A percentile compares a stretch with the other conserved stretches of the same genome.
phyloP scores from a whole-genome alignment of 139 green algal genomes.

The Closterium sp. region DNA sequence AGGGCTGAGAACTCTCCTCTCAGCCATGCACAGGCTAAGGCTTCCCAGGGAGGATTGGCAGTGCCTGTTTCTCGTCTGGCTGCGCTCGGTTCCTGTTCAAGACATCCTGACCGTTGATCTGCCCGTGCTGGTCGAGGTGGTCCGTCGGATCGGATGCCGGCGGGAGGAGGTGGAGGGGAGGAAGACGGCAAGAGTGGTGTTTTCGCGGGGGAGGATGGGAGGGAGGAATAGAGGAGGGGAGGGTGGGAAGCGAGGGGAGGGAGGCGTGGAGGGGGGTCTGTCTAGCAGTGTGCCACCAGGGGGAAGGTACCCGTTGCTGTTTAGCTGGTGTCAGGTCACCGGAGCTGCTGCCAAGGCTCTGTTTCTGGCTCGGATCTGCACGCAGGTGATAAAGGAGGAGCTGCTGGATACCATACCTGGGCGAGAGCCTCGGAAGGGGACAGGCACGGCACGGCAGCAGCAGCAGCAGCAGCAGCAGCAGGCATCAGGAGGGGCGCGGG shows the following conservation, averaged over 20 bases:
- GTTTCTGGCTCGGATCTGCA: constrained; percentile 28
- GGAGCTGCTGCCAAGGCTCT: neutral
- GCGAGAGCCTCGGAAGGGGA: neutral
- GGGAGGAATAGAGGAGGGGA: neutral
- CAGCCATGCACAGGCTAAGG: neutral
- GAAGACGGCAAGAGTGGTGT: neutral
- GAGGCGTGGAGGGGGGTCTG: neutral
- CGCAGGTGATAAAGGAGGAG: neutral
- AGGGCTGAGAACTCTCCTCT: neutral
- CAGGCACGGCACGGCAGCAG: neutral
- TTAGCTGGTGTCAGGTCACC: constrained; percentile 14
- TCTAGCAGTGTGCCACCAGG: neutral
- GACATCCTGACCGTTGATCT: constrained; percentile 19
- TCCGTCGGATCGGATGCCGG: constrained; percentile 6
- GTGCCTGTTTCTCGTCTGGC: constrained; percentile 34
- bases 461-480: neutral
- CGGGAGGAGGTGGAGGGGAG: neutral
- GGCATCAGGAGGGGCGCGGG: neutral
- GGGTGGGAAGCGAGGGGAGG: neutral
- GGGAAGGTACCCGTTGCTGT: constrained; percentile 13
- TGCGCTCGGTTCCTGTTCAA: neutral
- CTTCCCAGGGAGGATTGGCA: constrained; percentile 35
- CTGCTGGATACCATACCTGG: neutral
- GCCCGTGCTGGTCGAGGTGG: neutral
- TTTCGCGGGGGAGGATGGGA: neutral